Base-by-base conservation (phyloP, 371 early-diverging fungal genomes). In the Rhizopus microsporus region DNA sequence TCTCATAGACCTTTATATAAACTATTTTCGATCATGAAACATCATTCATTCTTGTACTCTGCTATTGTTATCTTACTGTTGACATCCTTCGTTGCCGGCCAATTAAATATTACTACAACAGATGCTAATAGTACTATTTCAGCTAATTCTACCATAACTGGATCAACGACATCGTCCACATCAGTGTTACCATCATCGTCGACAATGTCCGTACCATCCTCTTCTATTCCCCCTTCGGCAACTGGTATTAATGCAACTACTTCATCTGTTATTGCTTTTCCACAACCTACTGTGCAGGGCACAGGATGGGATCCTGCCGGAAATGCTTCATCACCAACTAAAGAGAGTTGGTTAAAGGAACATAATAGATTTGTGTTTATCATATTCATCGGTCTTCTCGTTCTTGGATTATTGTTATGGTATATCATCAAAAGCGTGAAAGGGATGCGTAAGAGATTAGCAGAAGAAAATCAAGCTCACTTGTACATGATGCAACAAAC, bases 281-380 rank as follows among this genome's bases (percentile, higher is more conserved):
- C 65, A 15, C 8, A 50, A 33, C 61, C 66, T 13, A 53, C 67
- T 3, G 62, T 61, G 58, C 62, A 66, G 62, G 40, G 55, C 59
- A 58, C 67, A 57, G 67, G 59, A 8, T 66, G 54, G 54, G 37
- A 61, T 51, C 45, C 50, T 45, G 55, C 37, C 29, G 67, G 47
- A 31, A 62, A 66, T 34, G 15, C 54, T 29, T 16, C 54, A 32
- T 7, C 32, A 29, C 7, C 23, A n/a, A 23, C 54, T 40, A 34
- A 57, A 15, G 43, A 68, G 50, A 68, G 63, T 64, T 68, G 68
- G 68, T 54, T 68, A 15, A 60, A 57, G 57, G 33, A 59, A 48
- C 51, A 68, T 52, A 68, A 68, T 57, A 44, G 68, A 60, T 68
- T 68, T 68, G 60, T 68, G 32, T 68, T 68, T 63, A 53, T 68